phyloP scores from a whole-genome alignment of 768 basidiomycete genomes.

The Amanita phalloides region DNA sequence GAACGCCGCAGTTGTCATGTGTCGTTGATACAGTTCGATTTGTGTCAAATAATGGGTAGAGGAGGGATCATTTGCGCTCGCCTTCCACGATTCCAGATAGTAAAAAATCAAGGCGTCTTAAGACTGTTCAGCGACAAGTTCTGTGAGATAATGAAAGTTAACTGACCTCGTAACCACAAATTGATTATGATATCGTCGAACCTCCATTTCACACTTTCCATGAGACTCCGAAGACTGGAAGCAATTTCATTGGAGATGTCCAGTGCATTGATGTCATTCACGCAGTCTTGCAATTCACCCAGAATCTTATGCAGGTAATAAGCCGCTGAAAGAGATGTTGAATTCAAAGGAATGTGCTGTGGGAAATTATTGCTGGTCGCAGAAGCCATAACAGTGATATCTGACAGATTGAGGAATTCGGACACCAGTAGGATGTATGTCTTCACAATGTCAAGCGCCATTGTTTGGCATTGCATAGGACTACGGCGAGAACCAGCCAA shows the following conservation, averaged over 20 bases:
- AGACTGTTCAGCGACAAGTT: background rate
- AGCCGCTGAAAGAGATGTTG: constrained; percentile 74
- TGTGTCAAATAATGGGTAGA: constrained; percentile 69
- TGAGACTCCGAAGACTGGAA: constrained; percentile 56
- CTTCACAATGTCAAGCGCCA: constrained; percentile 82
- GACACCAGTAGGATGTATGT: constrained; percentile 79
- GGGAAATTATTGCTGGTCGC: constrained; percentile 31
- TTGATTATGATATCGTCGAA: constrained; percentile 74
- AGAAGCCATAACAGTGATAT: constrained; percentile 56
- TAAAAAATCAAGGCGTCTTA: constrained; percentile 79
- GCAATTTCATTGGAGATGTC: constrained; percentile 72
- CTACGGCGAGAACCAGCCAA: constrained; percentile 55
- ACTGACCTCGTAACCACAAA: constrained; percentile 76
- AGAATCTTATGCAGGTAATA: constrained; percentile 75
- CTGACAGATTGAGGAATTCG: constrained; percentile 72
- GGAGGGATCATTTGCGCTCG: constrained; percentile 48
- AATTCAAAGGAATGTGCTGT: constrained; percentile 55
- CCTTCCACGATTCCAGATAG: constrained; percentile 78
- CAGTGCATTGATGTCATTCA: constrained; percentile 68
- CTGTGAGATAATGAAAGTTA: background rate
- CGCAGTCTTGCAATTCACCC: constrained; percentile 78
- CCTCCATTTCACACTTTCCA: constrained; percentile 81
- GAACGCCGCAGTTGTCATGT: constrained; percentile 65
- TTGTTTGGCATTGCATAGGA: constrained; percentile 71
- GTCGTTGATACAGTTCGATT: constrained; percentile 73